phyloP scores from a whole-genome alignment of 306 rosid genomes.

The Cucurbita argyrosperma region DNA sequence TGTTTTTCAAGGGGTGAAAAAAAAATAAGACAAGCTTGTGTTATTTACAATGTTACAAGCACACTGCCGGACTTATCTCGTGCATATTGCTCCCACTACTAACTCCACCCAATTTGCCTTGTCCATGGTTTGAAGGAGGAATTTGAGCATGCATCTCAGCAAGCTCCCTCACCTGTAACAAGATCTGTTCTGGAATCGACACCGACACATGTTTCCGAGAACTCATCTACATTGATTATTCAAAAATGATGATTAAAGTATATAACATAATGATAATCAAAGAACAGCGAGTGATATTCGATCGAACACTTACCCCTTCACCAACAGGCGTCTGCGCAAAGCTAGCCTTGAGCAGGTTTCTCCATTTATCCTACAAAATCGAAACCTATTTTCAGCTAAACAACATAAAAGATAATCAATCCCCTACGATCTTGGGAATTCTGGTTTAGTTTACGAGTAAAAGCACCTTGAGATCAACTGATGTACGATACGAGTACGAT shows the following conservation, averaged over 20 bases:
- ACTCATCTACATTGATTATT: constrained; percentile 31
- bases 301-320: constrained; percentile 47
- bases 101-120: constrained; percentile 26
- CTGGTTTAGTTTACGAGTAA: neutral
- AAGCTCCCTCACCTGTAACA: constrained; percentile 71
- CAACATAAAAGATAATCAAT: neutral
- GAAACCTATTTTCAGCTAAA: constrained; percentile 4
- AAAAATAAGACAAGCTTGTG: constrained; percentile 13
- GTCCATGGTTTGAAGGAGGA: constrained; percentile 46
- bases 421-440: neutral
- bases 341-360: constrained; percentile 94
- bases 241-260: neutral
- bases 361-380: constrained; percentile 86
- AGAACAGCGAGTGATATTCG: neutral
- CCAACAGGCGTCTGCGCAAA: constrained; percentile 54
- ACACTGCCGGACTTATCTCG: constrained; percentile 31
- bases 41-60: constrained; percentile 65
- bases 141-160: constrained; percentile 71
- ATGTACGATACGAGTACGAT: constrained; percentile 76
- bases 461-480: constrained; percentile 90
- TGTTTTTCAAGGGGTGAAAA: neutral
- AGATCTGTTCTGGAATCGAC: constrained; percentile 62
- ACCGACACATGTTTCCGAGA: constrained; percentile 62
- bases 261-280: neutral
- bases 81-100: constrained; percentile 19